A percentile compares a stretch with the other conserved stretches of the same genome.
Conservation (phyloP, 1,284 basidiomycete genomes). For the Chondrostereum purpureum region DNA sequence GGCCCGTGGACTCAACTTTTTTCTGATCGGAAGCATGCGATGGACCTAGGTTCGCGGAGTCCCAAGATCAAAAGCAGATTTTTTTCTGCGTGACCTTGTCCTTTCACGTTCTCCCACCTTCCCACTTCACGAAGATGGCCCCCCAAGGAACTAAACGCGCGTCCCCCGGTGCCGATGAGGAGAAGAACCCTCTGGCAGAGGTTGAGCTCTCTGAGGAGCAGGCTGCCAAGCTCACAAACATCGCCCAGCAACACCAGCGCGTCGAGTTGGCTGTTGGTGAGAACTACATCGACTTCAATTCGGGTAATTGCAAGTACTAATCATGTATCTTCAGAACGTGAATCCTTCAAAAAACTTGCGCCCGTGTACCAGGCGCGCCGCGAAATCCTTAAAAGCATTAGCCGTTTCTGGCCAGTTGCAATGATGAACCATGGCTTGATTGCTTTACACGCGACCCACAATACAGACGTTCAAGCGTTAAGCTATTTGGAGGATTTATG, state of each 20-base stretch:
- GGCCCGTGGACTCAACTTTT: too few relatives aligned
- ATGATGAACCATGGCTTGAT: slow-evolving; percentile 63
- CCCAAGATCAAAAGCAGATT: slow-evolving; percentile 11
- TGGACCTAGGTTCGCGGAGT: neutral
- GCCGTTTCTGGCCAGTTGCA: slow-evolving; percentile 75
- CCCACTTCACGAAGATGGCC: slow-evolving; percentile 26
- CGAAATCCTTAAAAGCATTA: slow-evolving; percentile 53
- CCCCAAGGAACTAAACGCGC: slow-evolving; percentile 61
- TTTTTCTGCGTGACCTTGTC: slow-evolving; percentile 15
- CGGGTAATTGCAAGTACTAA: neutral
- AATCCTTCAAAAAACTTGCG: slow-evolving; percentile 45
- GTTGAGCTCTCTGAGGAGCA: slow-evolving; percentile 66
- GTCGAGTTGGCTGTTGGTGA: slow-evolving; percentile 65
- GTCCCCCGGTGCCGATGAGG: slow-evolving; percentile 63
- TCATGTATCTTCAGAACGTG: slow-evolving; percentile 44
- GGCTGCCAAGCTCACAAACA: slow-evolving; percentile 52
- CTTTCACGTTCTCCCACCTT: slow-evolving; percentile 15
- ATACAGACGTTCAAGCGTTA: slow-evolving; percentile 65
- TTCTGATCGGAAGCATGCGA: too few relatives aligned
- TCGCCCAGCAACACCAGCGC: slow-evolving; percentile 61
- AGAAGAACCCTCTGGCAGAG: slow-evolving; percentile 59
- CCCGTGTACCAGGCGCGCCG: slow-evolving; percentile 68
- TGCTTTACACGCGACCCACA: slow-evolving; percentile 58
- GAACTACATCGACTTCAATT: slow-evolving; percentile 19
- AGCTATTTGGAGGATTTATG: slow-evolving; percentile 77